phyloP scores from a whole-genome alignment of 2,329 filamentous ascomycete genomes.

The Cladosporium sp. region DNA sequence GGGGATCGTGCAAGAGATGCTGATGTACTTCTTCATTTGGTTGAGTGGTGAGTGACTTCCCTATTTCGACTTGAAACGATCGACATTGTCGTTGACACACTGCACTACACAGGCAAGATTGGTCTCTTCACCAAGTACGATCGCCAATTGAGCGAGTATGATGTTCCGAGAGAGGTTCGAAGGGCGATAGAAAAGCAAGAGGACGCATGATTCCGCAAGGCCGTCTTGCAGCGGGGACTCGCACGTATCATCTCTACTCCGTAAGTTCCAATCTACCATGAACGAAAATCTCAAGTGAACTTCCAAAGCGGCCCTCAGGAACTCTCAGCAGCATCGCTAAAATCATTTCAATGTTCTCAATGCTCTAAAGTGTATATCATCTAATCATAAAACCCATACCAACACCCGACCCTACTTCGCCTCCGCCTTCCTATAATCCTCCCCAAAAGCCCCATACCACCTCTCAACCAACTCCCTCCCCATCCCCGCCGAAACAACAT shows the following conservation, averaged over 20 bases:
- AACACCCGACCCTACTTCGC: conserved; percentile 5
- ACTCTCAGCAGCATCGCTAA: too few relatives aligned
- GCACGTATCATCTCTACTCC: too few relatives aligned
- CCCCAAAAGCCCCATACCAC: conserved; percentile 38
- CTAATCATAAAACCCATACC: too few relatives aligned
- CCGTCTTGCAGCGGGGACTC: too few relatives aligned
- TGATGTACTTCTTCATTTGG: conserved; percentile 16
- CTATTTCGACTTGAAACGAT: background rate
- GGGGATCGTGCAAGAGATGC: conserved; percentile 10
- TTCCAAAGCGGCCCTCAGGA: too few relatives aligned
- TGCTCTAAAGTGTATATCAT: too few relatives aligned
- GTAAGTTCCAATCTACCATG: too few relatives aligned
- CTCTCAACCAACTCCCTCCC: conserved; percentile 37
- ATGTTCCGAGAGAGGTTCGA: background rate
- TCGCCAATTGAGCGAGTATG: background rate
- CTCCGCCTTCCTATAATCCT: conserved; percentile 23
- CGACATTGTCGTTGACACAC: background rate
- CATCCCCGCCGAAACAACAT: conserved; percentile 47
- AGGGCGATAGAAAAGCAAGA: background rate
- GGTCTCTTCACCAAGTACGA: background rate
- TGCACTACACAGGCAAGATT: background rate
- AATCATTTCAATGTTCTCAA: too few relatives aligned
- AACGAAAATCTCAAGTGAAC: too few relatives aligned
- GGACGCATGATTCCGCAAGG: too few relatives aligned
- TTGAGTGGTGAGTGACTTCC: background rate